Conservation (phyloP, 352 stramenopile genomes). For the Pythium biforme region DNA sequence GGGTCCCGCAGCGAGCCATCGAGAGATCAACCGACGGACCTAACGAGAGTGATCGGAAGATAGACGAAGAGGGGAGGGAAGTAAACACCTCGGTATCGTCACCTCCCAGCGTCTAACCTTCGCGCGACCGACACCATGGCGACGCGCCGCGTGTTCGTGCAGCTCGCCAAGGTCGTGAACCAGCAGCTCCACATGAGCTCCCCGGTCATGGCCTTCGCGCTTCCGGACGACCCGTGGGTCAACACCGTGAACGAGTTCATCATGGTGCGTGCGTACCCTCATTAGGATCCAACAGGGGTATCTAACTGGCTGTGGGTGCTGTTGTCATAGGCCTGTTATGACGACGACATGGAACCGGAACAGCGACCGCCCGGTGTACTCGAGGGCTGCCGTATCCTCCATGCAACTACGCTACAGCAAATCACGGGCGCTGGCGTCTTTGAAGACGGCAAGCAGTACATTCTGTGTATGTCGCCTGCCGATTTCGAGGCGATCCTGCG, state of each 20-base stretch:
- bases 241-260: constrained; percentile 77
- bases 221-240: constrained; percentile 58
- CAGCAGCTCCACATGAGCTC: constrained; percentile 34
- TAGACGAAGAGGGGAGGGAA: neutral
- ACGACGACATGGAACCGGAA: constrained; percentile 69
- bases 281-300: neutral
- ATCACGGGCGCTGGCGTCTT: constrained; percentile 38
- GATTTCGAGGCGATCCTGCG: constrained; percentile 44
- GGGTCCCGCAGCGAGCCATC: neutral
- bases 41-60: neutral
- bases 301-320: neutral
- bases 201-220: constrained; percentile 64
- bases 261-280: constrained; percentile 40
- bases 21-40: neutral
- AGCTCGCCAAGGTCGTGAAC: constrained; percentile 40
- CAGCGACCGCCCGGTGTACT: constrained; percentile 56
- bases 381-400: constrained; percentile 53
- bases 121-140: constrained; percentile 33
- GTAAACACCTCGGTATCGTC: neutral
- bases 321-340: constrained; percentile 60
- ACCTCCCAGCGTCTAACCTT: neutral
- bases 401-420: constrained; percentile 46
- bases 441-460: constrained; percentile 77
- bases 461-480: constrained; percentile 42
- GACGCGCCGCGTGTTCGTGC: constrained; percentile 69